Conservation (phyloP, 345 rosid species). For the Heritiera fomes region DNA sequence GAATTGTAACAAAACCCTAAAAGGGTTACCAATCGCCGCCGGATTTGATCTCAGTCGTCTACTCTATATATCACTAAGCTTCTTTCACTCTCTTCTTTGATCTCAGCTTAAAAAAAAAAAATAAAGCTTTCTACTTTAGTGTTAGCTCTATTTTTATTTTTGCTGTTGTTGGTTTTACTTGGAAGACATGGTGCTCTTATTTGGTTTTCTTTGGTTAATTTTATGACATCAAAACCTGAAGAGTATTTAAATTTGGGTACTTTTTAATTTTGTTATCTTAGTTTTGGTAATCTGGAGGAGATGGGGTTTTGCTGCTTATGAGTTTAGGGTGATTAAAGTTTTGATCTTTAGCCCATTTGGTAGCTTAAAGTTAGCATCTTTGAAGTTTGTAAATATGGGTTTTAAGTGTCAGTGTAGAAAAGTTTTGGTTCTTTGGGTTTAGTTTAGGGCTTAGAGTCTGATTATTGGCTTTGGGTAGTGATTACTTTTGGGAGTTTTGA, state of each 20-base stretch:
- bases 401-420: constrained; percentile 19
- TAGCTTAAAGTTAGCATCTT: constrained; percentile 27
- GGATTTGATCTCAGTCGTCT: constrained; percentile 53
- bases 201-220: constrained; percentile 9
- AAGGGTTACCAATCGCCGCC: constrained; percentile 87
- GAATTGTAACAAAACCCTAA: constrained; percentile 70
- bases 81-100: constrained; percentile 13
- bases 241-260: not conserved
- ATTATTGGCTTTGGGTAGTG: constrained; percentile 29
- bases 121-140: constrained; percentile 3
- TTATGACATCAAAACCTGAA: constrained; percentile 10
- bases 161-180: constrained; percentile 13
- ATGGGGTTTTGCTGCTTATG: constrained; percentile 24
- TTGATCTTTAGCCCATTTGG: constrained; percentile 45
- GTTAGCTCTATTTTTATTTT: not conserved
- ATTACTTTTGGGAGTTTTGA: constrained; percentile 19
- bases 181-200: constrained; percentile 22
- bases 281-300: constrained; percentile 8
- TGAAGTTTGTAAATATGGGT: constrained; percentile 37
- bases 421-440: constrained; percentile 33
- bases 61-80: constrained; percentile 24
- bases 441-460: constrained; percentile 26
- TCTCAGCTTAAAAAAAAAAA: not conserved
- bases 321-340: constrained; percentile 36
- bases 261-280: constrained; percentile 19